Conservation (phyloP, 1,139 yeast species). For the Saccharomycopsis crataegensis region DNA sequence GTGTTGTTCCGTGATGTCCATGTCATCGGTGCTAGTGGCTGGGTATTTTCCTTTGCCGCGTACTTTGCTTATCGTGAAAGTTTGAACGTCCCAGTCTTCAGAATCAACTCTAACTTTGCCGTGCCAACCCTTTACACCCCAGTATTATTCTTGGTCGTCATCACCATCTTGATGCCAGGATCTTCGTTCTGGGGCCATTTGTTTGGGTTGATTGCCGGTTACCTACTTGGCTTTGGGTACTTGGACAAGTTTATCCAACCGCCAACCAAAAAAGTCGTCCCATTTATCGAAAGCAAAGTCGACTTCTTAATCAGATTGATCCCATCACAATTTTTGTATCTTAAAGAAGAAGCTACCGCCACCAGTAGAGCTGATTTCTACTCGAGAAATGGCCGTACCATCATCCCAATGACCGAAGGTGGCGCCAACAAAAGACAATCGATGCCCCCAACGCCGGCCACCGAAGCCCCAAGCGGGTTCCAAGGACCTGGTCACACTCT, state of each 20-base stretch:
- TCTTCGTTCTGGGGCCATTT: constrained; percentile 72
- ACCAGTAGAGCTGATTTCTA: constrained; percentile 32
- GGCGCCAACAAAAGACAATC: constrained; percentile 12
- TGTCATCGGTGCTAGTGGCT: constrained; percentile 65
- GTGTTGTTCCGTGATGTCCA: constrained; percentile 45
- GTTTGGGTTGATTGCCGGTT: constrained; percentile 47
- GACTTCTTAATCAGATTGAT: constrained; percentile 43
- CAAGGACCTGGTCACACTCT: constrained; percentile 13
- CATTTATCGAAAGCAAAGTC: constrained; percentile 57
- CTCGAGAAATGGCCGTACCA: constrained; percentile 4
- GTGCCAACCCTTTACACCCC: constrained; percentile 64
- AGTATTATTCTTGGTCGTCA: constrained; percentile 42
- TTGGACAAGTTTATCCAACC: constrained; percentile 50
- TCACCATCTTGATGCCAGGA: constrained; percentile 44
- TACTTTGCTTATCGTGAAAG: constrained; percentile 59
- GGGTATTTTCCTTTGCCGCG: constrained; percentile 66
- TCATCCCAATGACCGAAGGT: constrained; percentile 16
- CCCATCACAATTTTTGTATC: constrained; percentile 46
- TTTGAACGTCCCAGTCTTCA: constrained; percentile 38
- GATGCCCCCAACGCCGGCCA: constrained; percentile 15
- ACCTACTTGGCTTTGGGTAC: constrained; percentile 48
- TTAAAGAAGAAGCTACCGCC: constrained; percentile 50
- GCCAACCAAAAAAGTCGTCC: constrained; percentile 53
- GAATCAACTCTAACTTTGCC: constrained; percentile 29
- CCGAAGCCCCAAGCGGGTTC: constrained; percentile 1